Evolutionary conservation across 345 rosid species (phyloP), one percentile per base, ranked within the genome.

Genomic region (Mangifera indica): DNA sequence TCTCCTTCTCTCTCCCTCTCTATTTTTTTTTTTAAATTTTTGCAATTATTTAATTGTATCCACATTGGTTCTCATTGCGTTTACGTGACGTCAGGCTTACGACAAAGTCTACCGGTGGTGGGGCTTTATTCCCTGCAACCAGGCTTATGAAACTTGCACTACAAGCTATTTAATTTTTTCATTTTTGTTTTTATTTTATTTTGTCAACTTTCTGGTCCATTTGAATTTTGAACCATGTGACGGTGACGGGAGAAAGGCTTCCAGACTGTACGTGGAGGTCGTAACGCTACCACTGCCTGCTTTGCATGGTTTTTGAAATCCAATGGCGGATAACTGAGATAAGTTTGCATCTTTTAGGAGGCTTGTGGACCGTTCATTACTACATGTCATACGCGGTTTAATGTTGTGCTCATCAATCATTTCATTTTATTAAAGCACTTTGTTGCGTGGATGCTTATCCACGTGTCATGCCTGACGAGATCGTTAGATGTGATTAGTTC

Each of bases 71-170:
- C 83, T 72, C 79, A 82, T 80, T 84, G 81, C 91, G 96, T 82
- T 55, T 61, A 61, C 74, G 57, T 75, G 84, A 72, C 86, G 90
- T 90, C 98, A 85, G 73, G 82, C 84, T 83, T 67, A 83, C 91
- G 87, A 29, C 17, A 55, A 42, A 48, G 57, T 76, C 63, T 64
- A 76, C 64, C 58, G 32, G 70, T 48, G 74, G 13, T 70, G 71
- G 73, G 72, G 48, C 68, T 53, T 82, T 76, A 75, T 74, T 79
- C 73, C 64, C 80, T 72, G 69, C 67, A 44, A 74, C 84, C 86
- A 67, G 67, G 57, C 45, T 42, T 65, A 78, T 60, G 15, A 67
- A 61, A 76, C 84, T 82, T 77, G 80, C 56, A 22, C 20, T 72
- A 1, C 81, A 80, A 80, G 85, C 66, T 2, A 37, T 8, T 44